These are phyloP conservation scores for Xylariaceae sp. DNA, from an alignment of 2,329 filamentous ascomycete genomes.

Conservation along the genomic window DNA sequence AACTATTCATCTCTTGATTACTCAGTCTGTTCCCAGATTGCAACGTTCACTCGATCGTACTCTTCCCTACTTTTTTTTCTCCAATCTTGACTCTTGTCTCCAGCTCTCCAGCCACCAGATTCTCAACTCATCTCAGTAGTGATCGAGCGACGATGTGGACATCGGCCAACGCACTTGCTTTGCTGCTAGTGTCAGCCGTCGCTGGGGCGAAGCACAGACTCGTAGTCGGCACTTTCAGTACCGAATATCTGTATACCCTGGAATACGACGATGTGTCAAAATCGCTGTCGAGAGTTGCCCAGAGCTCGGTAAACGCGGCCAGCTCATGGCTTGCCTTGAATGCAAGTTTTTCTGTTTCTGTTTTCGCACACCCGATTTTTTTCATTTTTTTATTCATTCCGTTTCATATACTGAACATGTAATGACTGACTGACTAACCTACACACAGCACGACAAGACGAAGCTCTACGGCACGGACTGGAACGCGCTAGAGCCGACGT, in stretches of 20 bases:
- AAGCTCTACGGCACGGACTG: slow-evolving; percentile 28
- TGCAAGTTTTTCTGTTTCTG: slow-evolving; percentile 20
- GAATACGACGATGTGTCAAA: slow-evolving; percentile 27
- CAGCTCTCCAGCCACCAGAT: no score
- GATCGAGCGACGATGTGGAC: no score
- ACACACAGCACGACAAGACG: slow-evolving; percentile 26
- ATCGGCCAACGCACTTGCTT: not conserved
- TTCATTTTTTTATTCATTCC: no score
- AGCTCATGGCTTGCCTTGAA: slow-evolving; percentile 30
- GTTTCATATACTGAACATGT: no score
- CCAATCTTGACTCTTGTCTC: no score
- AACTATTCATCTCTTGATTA: no score
- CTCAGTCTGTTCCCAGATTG: no score
- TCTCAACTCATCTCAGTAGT: not conserved
- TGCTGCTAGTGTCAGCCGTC: not conserved
- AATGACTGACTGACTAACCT: no score
- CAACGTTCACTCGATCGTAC: no score
- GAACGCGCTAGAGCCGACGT: slow-evolving; percentile 19
- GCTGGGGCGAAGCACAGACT: slow-evolving; percentile 9
- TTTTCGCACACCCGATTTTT: no score
- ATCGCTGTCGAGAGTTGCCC: slow-evolving; percentile 21
- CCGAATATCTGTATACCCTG: slow-evolving; percentile 26
- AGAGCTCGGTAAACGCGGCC: slow-evolving; percentile 16
- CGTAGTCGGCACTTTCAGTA: slow-evolving; percentile 29
- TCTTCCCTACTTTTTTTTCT: no score